phyloP scores from a whole-genome alignment of 2,329 filamentous ascomycete species.

The Colletotrichum phormii region DNA sequence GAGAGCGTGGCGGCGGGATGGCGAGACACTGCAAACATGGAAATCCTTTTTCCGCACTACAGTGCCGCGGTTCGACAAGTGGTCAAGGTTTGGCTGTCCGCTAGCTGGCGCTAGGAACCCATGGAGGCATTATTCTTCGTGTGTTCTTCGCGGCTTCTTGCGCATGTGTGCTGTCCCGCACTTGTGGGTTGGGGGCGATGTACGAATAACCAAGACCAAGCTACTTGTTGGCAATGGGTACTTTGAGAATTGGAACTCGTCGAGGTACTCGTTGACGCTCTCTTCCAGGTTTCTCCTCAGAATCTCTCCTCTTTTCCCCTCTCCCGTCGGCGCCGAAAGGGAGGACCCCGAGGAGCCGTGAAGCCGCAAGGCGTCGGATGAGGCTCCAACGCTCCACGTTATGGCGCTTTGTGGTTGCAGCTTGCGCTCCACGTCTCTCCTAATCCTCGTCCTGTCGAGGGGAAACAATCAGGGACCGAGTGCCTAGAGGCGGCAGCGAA shows the following conservation, averaged over 20 bases:
- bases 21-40: not conserved
- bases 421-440: constrained; percentile 4
- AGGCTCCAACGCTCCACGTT: constrained; percentile 26
- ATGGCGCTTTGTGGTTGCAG: constrained; percentile 3
- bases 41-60: not conserved
- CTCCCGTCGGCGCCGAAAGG: constrained; percentile 12
- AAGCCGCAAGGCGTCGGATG: constrained; percentile 16
- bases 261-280: not conserved
- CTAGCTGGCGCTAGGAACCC: not conserved
- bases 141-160: constrained; percentile 32
- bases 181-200: not conserved
- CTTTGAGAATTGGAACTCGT: no score
- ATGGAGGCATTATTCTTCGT: constrained; percentile 16
- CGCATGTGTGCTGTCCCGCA: constrained; percentile 23
- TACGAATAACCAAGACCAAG: not conserved
- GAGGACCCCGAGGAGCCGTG: constrained; percentile 4
- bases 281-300: not conserved
- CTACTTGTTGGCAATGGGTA: not conserved
- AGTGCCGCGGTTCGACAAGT: not conserved
- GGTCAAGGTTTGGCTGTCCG: not conserved
- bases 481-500: constrained; percentile 1
- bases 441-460: constrained; percentile 1
- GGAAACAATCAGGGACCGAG: constrained; percentile 6
- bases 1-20: constrained; percentile 3
- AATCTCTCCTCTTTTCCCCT: not conserved